Evolutionary conservation across 805 yeast species (phyloP).

Genomic region (Kluyveromyces nonfermentans): DNA sequence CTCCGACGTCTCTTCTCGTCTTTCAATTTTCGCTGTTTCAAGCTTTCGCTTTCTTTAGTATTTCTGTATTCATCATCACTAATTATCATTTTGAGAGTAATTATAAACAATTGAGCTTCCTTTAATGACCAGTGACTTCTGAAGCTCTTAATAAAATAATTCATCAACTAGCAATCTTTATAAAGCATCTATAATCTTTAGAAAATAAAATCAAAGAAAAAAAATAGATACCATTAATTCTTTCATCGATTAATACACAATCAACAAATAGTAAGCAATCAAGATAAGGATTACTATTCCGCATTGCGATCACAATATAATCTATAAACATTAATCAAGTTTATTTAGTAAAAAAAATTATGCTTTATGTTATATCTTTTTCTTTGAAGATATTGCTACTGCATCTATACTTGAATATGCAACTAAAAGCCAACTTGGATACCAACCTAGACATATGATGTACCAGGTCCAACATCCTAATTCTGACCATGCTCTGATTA

Average conservation of each 20-base stretch:
- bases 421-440: slow-evolving; percentile 63
- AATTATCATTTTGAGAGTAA: no score
- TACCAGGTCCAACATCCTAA: slow-evolving; percentile 84
- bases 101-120: no score
- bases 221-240: no score
- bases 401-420: slow-evolving; percentile 18
- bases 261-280: neutral
- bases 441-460: slow-evolving; percentile 64
- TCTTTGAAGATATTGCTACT: neutral
- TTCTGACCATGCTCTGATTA: slow-evolving; percentile 56
- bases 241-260: no score
- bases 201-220: no score
- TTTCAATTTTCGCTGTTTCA: neutral
- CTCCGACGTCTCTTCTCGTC: neutral
- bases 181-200: no score
- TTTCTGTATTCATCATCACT: neutral
- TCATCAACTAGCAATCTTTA: no score
- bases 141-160: no score
- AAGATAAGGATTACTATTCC: neutral
- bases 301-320: neutral
- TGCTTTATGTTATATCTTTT: no score
- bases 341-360: no score
- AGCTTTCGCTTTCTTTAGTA: neutral
- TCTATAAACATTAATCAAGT: neutral
- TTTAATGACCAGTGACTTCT: no score